Evolutionary conservation across 768 basidiomycete species (phyloP), one percentile per base, ranked within the genome.

Genomic region (Cubamyces lactineus): DNA sequence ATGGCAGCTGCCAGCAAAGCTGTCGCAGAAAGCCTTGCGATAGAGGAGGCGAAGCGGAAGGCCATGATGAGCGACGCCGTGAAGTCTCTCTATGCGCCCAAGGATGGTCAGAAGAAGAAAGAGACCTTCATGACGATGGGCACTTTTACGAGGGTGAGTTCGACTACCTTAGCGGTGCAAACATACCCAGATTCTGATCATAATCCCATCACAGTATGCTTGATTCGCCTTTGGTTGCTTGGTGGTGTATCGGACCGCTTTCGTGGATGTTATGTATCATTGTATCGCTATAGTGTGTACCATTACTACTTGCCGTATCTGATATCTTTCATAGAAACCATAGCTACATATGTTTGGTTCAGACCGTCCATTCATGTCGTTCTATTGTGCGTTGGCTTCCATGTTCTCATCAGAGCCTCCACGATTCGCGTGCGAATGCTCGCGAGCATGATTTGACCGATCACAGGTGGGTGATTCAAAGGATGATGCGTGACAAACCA

Each of bases 91-190:
- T 97, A 96, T 71, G 81, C 75, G 43, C 73, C 78, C 12, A 84
- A 86, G 59, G 82, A 84, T 21, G 81, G 79, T 16, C 75, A 81
- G 53, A 78, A 78, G 64, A 80, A 78, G 71, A 92, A 94, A 71
- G 90, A 91, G 76, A 94, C 92, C 6, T 96, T 94, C 68, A 93
- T 93, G 83, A 96, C 94, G 1, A 91, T 88, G 83, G 86, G 88
- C 17, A 96, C 94, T 13, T 97, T 96, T 67, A 96, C 91, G 9
- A 84, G 94, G 76, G 94, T 94, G 71, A 74, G 94, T 79, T 1
- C 2, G 1, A 19, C 23, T 47, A 4, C 23, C n/a, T 16, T 34
- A 21, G 19, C 34, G 15, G 21, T 1, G 12, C 19, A 23, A 26
- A 23, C 3, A 5, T 39, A 7, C 1, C 9, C 17, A 13, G 48